These are phyloP conservation scores for Neurospora tetrasperma DNA, from an alignment of 495 filamentous ascomycete genomes.

Conservation along the genomic window DNA sequence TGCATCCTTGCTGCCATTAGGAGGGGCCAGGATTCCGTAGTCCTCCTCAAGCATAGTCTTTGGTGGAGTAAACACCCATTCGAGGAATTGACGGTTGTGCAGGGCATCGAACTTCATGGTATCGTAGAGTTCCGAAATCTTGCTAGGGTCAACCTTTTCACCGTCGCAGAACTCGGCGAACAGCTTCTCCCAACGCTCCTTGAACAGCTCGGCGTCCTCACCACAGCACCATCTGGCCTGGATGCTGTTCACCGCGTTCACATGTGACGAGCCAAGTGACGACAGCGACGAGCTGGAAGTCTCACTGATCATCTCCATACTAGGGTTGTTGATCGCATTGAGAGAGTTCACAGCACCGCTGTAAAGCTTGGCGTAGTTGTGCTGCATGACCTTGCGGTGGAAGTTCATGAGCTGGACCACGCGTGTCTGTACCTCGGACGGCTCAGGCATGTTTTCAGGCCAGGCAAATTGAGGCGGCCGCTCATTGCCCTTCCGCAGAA, in stretches of 20 bases:
- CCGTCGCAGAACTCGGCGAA: constrained; percentile 93
- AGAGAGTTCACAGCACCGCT: constrained; percentile 50
- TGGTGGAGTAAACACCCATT: constrained; percentile 91
- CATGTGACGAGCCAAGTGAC: constrained; percentile 39
- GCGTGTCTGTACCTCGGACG: constrained; percentile 77
- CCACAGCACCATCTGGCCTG: constrained; percentile 94
- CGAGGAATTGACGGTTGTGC: constrained; percentile 92
- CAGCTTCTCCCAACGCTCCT: constrained; percentile 96
- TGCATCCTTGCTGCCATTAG: constrained; percentile 26
- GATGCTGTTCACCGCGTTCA: constrained; percentile 52
- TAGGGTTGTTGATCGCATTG: constrained; percentile 39
- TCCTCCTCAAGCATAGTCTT: constrained; percentile 57
- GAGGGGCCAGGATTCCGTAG: constrained; percentile 25
- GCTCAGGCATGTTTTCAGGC: constrained; percentile 92
- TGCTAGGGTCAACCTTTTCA: constrained; percentile 96
- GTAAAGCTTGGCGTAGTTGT: constrained; percentile 76
- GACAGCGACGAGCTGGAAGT: constrained; percentile 9
- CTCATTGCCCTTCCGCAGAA: constrained; percentile 76
- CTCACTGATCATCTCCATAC: constrained; percentile 24
- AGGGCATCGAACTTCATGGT: constrained; percentile 99
- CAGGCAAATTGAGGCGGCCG: constrained; percentile 92
- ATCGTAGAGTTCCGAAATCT: constrained; percentile 95
- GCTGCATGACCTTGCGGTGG: constrained; percentile 83
- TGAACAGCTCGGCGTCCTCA: constrained; percentile 89
- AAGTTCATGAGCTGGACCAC: constrained; percentile 97